Evolutionary conservation across 148 eudicot genomes (phyloP).

Genomic region (Chenopodium quinoa): DNA sequence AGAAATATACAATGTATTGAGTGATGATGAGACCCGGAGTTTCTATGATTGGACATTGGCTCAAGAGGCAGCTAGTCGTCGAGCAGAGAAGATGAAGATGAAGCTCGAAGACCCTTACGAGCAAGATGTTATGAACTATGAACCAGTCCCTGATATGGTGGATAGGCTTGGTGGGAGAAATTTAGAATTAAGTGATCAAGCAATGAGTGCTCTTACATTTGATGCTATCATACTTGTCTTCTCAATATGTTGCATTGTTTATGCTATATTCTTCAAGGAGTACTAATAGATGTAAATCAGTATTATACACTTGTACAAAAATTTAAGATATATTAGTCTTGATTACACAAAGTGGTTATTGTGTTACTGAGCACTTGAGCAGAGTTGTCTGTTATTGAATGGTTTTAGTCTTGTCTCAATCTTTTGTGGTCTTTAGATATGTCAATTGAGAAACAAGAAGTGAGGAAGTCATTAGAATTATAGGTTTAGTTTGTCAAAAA

Average conservation of each 20-base stretch:
- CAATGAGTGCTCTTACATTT: conserved; percentile 70
- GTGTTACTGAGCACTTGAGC: background rate
- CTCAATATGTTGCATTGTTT: conserved; percentile 57
- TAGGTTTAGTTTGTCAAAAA: too few species aligned
- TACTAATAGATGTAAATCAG: conserved; percentile 15
- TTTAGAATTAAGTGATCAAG: conserved; percentile 73
- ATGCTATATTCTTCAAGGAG: conserved; percentile 66
- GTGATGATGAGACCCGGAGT: conserved; percentile 55
- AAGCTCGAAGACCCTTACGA: conserved; percentile 68
- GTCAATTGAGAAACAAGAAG: too few species aligned
- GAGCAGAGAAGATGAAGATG: conserved; percentile 71
- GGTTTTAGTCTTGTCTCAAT: conserved; percentile 49
- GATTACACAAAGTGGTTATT: background rate
- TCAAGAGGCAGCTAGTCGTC: conserved; percentile 71
- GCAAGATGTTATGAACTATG: conserved; percentile 44
- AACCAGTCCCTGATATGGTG: conserved; percentile 66
- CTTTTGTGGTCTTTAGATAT: conserved; percentile 63
- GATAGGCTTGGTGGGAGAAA: conserved; percentile 79
- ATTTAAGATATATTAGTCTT: background rate
- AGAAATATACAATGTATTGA: conserved; percentile 60
- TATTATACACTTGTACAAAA: conserved; percentile 9
- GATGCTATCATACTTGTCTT: conserved; percentile 57
- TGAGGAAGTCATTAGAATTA: too few species aligned
- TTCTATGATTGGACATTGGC: conserved; percentile 88
- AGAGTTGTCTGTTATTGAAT: background rate